Conservation (phyloP, 2,329 filamentous ascomycete genomes). For the Gyromitra esculenta region DNA sequence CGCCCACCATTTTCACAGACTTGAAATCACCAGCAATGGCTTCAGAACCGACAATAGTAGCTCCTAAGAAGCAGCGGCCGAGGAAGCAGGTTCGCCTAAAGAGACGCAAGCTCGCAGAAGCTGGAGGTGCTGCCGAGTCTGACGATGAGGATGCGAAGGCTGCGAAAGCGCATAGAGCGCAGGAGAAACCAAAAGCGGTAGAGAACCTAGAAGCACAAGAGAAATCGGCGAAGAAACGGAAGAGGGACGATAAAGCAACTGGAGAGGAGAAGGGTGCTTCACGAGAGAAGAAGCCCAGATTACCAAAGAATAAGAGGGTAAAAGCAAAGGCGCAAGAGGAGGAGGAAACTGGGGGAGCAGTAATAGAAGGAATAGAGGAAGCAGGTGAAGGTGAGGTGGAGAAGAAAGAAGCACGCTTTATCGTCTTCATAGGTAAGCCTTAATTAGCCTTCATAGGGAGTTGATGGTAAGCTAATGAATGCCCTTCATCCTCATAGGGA, state of each 20-base stretch:
- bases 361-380: slow-evolving; percentile 51
- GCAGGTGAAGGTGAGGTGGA: slow-evolving; percentile 55
- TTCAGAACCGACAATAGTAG: not conserved
- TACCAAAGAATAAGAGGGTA: slow-evolving; percentile 56
- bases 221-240: slow-evolving; percentile 54
- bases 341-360: slow-evolving; percentile 59
- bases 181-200: slow-evolving; percentile 44
- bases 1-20: not conserved
- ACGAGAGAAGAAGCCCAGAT: slow-evolving; percentile 56
- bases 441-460: not conserved
- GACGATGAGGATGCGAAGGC: slow-evolving; percentile 38
- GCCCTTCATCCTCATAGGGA: slow-evolving; percentile 66
- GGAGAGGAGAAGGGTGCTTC: slow-evolving; percentile 45
- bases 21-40: slow-evolving; percentile 10
- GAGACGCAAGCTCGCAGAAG: slow-evolving; percentile 26
- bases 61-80: slow-evolving; percentile 24
- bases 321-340: slow-evolving; percentile 59
- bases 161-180: slow-evolving; percentile 58
- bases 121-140: slow-evolving; percentile 13
- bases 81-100: slow-evolving; percentile 39
- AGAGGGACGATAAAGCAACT: slow-evolving; percentile 46
- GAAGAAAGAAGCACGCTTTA: slow-evolving; percentile 70
- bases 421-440: slow-evolving; percentile 75
- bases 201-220: slow-evolving; percentile 55
- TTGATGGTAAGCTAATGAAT: slow-evolving; percentile 4